These are phyloP conservation scores for Thielaviopsis euricoi DNA, from an alignment of 2,329 filamentous ascomycete genomes.

Conservation along the genomic window DNA sequence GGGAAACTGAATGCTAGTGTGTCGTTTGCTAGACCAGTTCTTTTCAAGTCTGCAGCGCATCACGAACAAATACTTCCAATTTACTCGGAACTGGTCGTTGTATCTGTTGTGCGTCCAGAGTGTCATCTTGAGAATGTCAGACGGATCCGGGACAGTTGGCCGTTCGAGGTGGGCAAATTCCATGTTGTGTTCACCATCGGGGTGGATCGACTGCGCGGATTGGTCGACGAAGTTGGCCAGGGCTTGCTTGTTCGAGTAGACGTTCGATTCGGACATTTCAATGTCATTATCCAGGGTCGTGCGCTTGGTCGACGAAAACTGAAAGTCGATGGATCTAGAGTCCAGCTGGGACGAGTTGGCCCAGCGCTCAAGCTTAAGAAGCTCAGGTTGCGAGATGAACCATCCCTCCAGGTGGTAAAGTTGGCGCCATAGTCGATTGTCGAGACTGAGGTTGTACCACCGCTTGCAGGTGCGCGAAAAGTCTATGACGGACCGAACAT, in stretches of 20 bases:
- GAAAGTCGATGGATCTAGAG: slow-evolving; percentile 4
- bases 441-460: slow-evolving; percentile 69
- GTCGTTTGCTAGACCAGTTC: slow-evolving; percentile 79
- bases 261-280: slow-evolving; percentile 36
- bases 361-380: slow-evolving; percentile 23
- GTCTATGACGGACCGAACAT: slow-evolving; percentile 61
- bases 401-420: slow-evolving; percentile 79
- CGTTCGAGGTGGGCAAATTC: slow-evolving; percentile 4
- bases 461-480: slow-evolving; percentile 63
- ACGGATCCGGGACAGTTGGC: slow-evolving; percentile 1
- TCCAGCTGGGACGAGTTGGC: slow-evolving; percentile 10
- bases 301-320: slow-evolving; percentile 1
- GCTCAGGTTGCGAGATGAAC: slow-evolving; percentile 51
- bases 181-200: slow-evolving; percentile 18
- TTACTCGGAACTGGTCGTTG: slow-evolving; percentile 44
- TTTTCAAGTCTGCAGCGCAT: slow-evolving; percentile 71
- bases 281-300: background rate
- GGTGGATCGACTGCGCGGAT: background rate
- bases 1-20: slow-evolving; percentile 75
- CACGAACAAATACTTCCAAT: slow-evolving; percentile 88
- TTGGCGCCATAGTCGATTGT: slow-evolving; percentile 72
- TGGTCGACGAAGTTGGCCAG: background rate
- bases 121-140: background rate
- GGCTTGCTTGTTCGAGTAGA: background rate
- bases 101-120: slow-evolving; percentile 2